Percentiles rank a stretch among this genome's conserved stretches.
Evolutionary conservation across 306 rosid species (phyloP).

Genomic region (Medicago lupulina): DNA sequence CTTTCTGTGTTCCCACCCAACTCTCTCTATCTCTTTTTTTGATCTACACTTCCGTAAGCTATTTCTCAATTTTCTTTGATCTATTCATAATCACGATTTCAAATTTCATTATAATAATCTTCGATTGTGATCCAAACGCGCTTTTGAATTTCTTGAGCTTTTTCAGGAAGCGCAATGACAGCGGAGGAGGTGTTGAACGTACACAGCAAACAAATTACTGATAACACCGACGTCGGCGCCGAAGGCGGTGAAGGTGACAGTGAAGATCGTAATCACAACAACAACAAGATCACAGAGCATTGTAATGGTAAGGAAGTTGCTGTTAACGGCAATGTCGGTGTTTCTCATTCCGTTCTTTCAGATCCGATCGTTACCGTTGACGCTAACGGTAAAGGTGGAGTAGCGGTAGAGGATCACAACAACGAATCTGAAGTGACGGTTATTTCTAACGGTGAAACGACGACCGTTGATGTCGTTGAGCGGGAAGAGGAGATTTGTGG

Average conservation of each 20-base stretch:
- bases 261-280: constrained; percentile 40
- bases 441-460: background rate
- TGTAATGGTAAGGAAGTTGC: constrained; percentile 33
- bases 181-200: constrained; percentile 62
- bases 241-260: background rate
- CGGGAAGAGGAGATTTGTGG: constrained; percentile 29
- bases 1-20: constrained; percentile 19
- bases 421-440: constrained; percentile 30
- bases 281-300: constrained; percentile 4
- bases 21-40: constrained; percentile 19
- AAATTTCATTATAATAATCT: background rate
- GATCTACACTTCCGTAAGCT: constrained; percentile 37
- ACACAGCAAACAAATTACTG: constrained; percentile 55
- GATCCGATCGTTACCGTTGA: constrained; percentile 36
- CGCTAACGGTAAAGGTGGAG: constrained; percentile 13
- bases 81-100: constrained; percentile 9
- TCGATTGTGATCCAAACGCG: background rate
- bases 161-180: constrained; percentile 54
- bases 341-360: constrained; percentile 32
- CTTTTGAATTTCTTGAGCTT: background rate
- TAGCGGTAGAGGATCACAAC: constrained; percentile 19
- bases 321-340: constrained; percentile 30
- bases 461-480: constrained; percentile 13
- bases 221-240: background rate
- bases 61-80: constrained; percentile 14